A percentile compares a stretch with the other conserved stretches of the same genome.
These are phyloP conservation scores for Syncephalastrum monosporum DNA, from an alignment of 371 early-diverging fungal genomes.

Conservation along the genomic window DNA sequence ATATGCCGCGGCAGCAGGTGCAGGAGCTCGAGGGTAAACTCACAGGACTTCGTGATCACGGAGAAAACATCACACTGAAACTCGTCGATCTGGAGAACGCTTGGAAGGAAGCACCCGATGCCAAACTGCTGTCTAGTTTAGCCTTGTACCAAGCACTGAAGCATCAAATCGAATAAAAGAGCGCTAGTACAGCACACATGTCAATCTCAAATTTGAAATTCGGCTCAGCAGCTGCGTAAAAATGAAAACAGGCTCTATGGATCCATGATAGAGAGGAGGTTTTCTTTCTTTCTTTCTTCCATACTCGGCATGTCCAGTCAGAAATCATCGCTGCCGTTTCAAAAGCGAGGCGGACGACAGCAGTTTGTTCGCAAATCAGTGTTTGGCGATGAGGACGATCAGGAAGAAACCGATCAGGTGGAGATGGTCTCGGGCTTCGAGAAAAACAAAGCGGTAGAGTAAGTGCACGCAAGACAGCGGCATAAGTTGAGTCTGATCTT, in stretches of 20 bases:
- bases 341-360: too few relatives aligned
- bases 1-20: slow-evolving; percentile 52
- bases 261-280: too few relatives aligned
- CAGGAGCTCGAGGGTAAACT: slow-evolving; percentile 61
- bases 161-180: neutral
- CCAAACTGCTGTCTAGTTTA: slow-evolving; percentile 70
- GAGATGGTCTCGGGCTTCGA: slow-evolving; percentile 55
- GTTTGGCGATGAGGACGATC: slow-evolving; percentile 46
- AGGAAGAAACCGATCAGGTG: slow-evolving; percentile 31
- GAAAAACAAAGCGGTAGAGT: slow-evolving; percentile 55
- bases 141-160: slow-evolving; percentile 63
- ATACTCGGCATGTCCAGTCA: too few relatives aligned
- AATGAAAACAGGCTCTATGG: neutral
- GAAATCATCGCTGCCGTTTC: too few relatives aligned
- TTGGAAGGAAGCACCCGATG: slow-evolving; percentile 67
- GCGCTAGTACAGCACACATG: neutral
- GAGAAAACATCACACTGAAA: slow-evolving; percentile 74
- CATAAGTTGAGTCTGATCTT: neutral
- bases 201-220: neutral
- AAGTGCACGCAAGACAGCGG: slow-evolving; percentile 5
- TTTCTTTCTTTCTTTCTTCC: too few relatives aligned
- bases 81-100: slow-evolving; percentile 65
- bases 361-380: too few relatives aligned
- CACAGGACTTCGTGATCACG: slow-evolving; percentile 73
- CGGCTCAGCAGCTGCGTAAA: neutral